Evolutionary conservation across 805 yeast genomes (phyloP), one percentile per base, ranked within the genome.

Genomic region (Saturnispora besseyi): DNA sequence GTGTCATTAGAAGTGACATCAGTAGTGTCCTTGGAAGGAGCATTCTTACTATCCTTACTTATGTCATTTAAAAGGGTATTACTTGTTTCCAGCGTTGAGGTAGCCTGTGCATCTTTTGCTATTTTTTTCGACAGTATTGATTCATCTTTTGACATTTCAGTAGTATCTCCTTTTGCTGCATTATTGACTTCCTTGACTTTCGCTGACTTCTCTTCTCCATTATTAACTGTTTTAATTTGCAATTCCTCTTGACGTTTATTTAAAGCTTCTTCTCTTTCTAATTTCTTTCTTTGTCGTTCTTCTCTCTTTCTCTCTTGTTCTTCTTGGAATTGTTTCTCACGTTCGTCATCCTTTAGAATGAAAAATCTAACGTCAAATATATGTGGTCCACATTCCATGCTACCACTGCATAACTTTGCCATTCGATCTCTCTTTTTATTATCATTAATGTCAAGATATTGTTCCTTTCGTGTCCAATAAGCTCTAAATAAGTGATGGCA

Each of bases 401-500:
- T 67, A 53, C 90, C 80, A 57, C 90, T 96, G 57, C 91, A 79
- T 50, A 93, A 69, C 62, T 88, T 89, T 52, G 88, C 83, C 96
- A 90, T 89, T 50, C 81, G 81, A 55, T 91, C 97, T 58, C 95
- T 66, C 58, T 68, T 75, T 40, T 67, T 65, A 18, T 34, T 46
- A 50, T 71, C 74, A 53, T 71, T 62, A 49, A 67, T 62, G 62
- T 72, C 62, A 69, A 78, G 49, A 72, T 81, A 75, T 49, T 51
- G 80, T 29, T 68, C 71, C 49, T 67, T 61, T 51, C 69, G 58
- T 2, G 69, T 65, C 96, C 97, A 91, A 58, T 81, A 87, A 44
- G 84, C 71, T 52, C 78, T 79, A 59, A 91, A 89, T 75, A 88
- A 78, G 33, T 75, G 75, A 65, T 81, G 60, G 53, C 82, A 62